Base-by-base conservation (phyloP, 2,329 filamentous ascomycete species). In the Penicillium paneum region DNA sequence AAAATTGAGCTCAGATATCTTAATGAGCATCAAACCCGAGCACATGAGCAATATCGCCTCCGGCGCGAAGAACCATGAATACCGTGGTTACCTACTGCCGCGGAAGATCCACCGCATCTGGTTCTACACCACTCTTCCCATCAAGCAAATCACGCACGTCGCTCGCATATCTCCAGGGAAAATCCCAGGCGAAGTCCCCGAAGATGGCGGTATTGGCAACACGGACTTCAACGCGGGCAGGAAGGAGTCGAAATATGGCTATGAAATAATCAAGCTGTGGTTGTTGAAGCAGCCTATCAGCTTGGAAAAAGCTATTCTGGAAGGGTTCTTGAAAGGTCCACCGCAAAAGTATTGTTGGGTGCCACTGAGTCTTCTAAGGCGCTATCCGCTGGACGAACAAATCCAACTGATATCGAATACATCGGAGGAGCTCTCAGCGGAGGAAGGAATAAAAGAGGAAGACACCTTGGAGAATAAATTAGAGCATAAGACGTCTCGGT, bases 231-330 rank as follows among this genome's bases (percentile, higher is more conserved):
- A 82, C 55, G 62, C 68, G 10, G 73, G 73, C 7, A 68, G 61
- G 36, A 68, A 58, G n/a, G 55, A 60, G n/a, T 65, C 68, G 15
- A 75, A 74, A 24, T 82, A 73, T 56, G 82, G 80, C 3, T 82
- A 84, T 62, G 78, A 81, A 61, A 73, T 84, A 41, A 60, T 77
- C 21, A 77, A 86, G 61, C 75, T 88, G 0, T 88, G 86, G 63
- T 78, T 84, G 67, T 76, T 88, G 26, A 85, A 86, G 62, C 80
- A 87, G 64, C 81, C 84, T 0, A 74, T 84, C 1, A 71, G 77
- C 0, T 71, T 83, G 1, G 70, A 74, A 0, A 73, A 79, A 49
- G 81, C 87, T 74, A 77, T 76, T 41, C 71, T 75, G 39, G 79
- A 81, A 36, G 83, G 81, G 0, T 84, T 83, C 80, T 65, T 85